Conservation (phyloP, 805 yeast genomes). For the Diddensiella transvaalensis region DNA sequence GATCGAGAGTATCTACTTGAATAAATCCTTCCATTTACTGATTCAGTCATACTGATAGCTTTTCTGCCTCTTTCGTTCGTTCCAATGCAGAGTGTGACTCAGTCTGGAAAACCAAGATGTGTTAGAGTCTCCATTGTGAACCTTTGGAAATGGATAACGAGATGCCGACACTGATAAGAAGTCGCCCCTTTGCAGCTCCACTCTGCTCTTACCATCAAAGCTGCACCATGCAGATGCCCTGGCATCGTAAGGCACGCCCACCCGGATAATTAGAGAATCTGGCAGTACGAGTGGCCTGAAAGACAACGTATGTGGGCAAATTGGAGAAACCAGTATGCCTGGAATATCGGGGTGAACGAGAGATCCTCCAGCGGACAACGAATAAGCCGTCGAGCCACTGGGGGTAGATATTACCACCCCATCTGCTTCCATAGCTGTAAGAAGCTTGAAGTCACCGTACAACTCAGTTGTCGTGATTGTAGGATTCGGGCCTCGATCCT, state of each 20-base stretch:
- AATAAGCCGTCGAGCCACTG: slow-evolving; percentile 81
- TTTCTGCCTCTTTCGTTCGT: slow-evolving; percentile 82
- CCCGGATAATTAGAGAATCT: slow-evolving; percentile 76
- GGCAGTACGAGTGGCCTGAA: slow-evolving; percentile 88
- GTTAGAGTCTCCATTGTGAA: slow-evolving; percentile 57
- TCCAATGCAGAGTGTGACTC: slow-evolving; percentile 90
- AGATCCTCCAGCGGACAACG: slow-evolving; percentile 90
- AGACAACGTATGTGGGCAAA: slow-evolving; percentile 90
- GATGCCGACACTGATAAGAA: slow-evolving; percentile 82
- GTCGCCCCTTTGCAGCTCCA: slow-evolving; percentile 78
- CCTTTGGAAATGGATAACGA: slow-evolving; percentile 92
- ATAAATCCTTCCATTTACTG: too few relatives aligned
- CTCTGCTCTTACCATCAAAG: slow-evolving; percentile 87
- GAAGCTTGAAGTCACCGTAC: slow-evolving; percentile 44
- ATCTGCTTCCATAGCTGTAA: slow-evolving; percentile 65
- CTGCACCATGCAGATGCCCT: slow-evolving; percentile 96
- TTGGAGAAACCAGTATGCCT: slow-evolving; percentile 87
- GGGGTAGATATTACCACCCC: slow-evolving; percentile 65
- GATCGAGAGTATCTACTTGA: too few relatives aligned
- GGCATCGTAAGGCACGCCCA: slow-evolving; percentile 76
- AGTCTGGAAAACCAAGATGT: slow-evolving; percentile 76
- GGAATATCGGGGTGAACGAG: slow-evolving; percentile 89
- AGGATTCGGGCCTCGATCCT: slow-evolving; percentile 50
- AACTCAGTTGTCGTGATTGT: slow-evolving; percentile 50
- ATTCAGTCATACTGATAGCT: too few relatives aligned